A percentile compares a stretch with the other conserved stretches of the same genome.
Conservation (phyloP, 345 rosid genomes). For the Psidium friedrichsthalianum region DNA sequence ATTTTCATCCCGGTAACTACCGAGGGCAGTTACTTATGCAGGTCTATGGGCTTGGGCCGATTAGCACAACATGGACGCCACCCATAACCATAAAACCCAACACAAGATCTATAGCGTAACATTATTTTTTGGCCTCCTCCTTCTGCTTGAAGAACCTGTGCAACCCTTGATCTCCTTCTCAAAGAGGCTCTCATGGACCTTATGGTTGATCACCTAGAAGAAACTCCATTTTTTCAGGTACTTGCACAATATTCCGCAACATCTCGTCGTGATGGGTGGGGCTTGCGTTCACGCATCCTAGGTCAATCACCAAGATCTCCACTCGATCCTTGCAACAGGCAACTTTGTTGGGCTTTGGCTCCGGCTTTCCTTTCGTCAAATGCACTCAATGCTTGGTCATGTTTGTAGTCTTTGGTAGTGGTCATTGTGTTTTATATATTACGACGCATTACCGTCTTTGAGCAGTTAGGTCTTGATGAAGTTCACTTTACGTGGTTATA, state of each 20-base stretch:
- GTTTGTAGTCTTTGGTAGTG: not conserved
- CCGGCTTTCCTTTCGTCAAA: not conserved
- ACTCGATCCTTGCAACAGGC: not conserved
- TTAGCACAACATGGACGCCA: no score
- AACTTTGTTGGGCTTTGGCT: not conserved
- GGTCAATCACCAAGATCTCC: slow-evolving; percentile 28
- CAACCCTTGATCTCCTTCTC: slow-evolving; percentile 5
- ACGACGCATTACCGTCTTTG: not conserved
- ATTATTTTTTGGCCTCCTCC: not conserved
- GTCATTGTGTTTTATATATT: not conserved
- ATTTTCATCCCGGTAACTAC: no score
- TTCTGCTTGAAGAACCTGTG: slow-evolving; percentile 7
- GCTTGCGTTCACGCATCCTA: not conserved
- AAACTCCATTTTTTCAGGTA: slow-evolving; percentile 11
- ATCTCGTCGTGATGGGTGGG: not conserved
- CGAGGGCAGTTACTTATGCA: no score
- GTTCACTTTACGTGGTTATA: no score
- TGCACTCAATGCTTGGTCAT: not conserved
- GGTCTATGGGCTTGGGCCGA: no score
- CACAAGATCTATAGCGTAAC: no score
- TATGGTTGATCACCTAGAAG: slow-evolving; percentile 17
- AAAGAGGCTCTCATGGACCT: slow-evolving; percentile 1
- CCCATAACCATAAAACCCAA: no score
- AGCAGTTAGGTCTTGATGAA: not conserved
- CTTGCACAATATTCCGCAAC: slow-evolving; percentile 2